Evolutionary conservation across 2,329 filamentous ascomycete species (phyloP), one percentile per base, ranked within the genome.

Genomic region (Microdochium bolleyi): DNA sequence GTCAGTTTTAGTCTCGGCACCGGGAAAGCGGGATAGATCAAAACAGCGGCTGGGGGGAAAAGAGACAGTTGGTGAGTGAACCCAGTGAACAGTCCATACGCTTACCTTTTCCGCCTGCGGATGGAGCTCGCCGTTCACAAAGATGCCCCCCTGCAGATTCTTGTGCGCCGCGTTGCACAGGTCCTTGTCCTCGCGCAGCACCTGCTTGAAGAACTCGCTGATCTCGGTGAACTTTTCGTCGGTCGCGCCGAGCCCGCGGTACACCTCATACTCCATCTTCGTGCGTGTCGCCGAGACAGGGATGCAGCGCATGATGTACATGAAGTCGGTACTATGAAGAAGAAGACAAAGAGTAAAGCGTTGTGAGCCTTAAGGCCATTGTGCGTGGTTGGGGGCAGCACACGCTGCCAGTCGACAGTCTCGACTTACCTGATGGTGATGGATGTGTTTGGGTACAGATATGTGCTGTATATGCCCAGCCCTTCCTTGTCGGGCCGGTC

Each of bases 271-370:
- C 56, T 73, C 70, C 59, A 79, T 77, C 25, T 65, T 67, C 9
- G 68, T 72, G 13, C 63, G 68, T 11, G 67, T 70, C 1, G 73
- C 66, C 2, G 66, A 67, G n/a, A 68, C 65, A 3, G 76, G 76
- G 25, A 78, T 68, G 64, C 77, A 75, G 49, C 73, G 70, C 59
- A 76, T 73, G 55, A 78, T 76, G 62, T 77, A 77, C 58, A 78
- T 73, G 64, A 78, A 78, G 60, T 76, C 61, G 24, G 69, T 63
- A 3, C 70, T 74, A 55, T 2, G n/a, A n/a, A n/a, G 2, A 2
- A 3, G 3, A 8, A 16, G 16, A 32, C 30, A 14, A 34, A 34
- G 30, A 8, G 30, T 14, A 14, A 8, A 34, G 8, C 30, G 14
- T 8, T 34, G 30, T 34, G 8, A 34, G n/a, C n/a, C n/a, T n/a